Conservation (phyloP, 805 yeast species). For the Myxozyma geophila region DNA sequence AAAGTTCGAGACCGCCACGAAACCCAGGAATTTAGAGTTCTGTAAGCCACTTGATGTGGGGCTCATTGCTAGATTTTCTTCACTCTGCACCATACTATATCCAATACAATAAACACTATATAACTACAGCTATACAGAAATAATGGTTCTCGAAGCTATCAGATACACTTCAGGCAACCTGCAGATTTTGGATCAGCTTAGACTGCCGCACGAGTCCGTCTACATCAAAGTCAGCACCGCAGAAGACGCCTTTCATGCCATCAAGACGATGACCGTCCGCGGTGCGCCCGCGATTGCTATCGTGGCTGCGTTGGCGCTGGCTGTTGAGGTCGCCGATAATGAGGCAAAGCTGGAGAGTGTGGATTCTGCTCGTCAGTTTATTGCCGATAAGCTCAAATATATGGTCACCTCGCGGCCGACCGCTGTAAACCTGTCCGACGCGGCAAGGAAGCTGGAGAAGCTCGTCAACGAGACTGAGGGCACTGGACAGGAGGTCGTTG, state of each 20-base stretch:
- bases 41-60: neutral
- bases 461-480: constrained; percentile 39
- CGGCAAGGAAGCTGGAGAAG: constrained; percentile 58
- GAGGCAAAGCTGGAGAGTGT: constrained; percentile 26
- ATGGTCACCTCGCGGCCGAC: constrained; percentile 87
- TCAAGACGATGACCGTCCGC: constrained; percentile 88
- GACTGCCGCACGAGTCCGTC: constrained; percentile 76
- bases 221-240: constrained; percentile 67
- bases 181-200: constrained; percentile 75
- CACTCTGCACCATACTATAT: too few relatives aligned
- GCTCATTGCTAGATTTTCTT: neutral
- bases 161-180: constrained; percentile 47
- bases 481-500: constrained; percentile 37
- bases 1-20: neutral
- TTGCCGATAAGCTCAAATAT: constrained; percentile 59
- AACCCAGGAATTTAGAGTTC: neutral
- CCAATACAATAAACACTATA: too few relatives aligned
- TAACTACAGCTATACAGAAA: neutral
- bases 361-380: constrained; percentile 41
- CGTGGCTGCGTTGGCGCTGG: constrained; percentile 83
- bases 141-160: constrained; percentile 36
- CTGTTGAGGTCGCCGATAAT: constrained; percentile 59
- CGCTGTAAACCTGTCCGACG: constrained; percentile 88
- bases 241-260: constrained; percentile 81
- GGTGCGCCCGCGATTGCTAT: constrained; percentile 99